Percentiles rank a stretch among this genome's conserved stretches.
phyloP scores from a whole-genome alignment of 768 basidiomycete species.

The Boletus barrowsii region DNA sequence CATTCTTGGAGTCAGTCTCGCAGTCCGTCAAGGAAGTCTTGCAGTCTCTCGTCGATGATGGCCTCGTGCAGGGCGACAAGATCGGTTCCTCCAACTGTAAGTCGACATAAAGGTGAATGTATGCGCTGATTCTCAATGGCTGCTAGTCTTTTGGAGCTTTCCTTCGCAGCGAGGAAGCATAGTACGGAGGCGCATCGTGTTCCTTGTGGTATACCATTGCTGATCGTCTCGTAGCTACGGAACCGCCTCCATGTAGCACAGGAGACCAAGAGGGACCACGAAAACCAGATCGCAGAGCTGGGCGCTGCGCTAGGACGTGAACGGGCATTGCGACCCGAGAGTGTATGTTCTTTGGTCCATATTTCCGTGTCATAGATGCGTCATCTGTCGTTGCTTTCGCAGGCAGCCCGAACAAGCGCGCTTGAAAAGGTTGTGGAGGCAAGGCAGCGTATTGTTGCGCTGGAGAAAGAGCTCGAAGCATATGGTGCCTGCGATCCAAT shows the following conservation, averaged over 20 bases:
- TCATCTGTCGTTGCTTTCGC: not conserved
- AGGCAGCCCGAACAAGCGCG: constrained; percentile 57
- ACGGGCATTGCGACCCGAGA: constrained; percentile 51
- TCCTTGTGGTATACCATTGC: not conserved
- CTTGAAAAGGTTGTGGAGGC: constrained; percentile 49
- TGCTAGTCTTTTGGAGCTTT: constrained; percentile 90
- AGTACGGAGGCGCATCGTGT: constrained; percentile 37
- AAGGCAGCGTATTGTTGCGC: constrained; percentile 45
- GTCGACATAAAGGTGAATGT: constrained; percentile 26
- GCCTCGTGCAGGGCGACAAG: constrained; percentile 84
- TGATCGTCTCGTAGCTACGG: constrained; percentile 46
- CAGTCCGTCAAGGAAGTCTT: constrained; percentile 92
- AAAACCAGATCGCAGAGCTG: constrained; percentile 51
- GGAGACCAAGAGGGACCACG: constrained; percentile 41
- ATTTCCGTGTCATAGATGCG: not conserved
- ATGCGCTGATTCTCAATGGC: constrained; percentile 18
- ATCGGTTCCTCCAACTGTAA: constrained; percentile 93
- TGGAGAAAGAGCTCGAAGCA: constrained; percentile 67
- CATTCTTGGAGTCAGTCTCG: constrained; percentile 50
- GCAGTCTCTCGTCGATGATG: constrained; percentile 83
- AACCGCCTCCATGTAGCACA: constrained; percentile 50
- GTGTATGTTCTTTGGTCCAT: constrained; percentile 37
- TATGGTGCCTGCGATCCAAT: constrained; percentile 86
- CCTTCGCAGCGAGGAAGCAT: constrained; percentile 82
- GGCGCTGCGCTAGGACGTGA: constrained; percentile 48